phyloP scores from a whole-genome alignment of 177 flowering plant species.

The Vitis hybrid region DNA sequence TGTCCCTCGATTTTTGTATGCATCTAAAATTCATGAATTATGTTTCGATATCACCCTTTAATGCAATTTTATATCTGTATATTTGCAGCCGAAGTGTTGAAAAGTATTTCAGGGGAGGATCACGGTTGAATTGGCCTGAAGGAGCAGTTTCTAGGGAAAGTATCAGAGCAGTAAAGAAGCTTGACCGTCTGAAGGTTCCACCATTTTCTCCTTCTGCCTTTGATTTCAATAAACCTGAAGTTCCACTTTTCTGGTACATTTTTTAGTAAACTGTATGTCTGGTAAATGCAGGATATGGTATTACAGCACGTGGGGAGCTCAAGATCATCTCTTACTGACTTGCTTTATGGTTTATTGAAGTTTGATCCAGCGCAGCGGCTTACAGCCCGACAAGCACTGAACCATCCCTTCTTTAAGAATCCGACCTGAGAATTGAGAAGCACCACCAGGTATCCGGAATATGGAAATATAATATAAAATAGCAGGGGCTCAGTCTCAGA shows the following conservation, averaged over 20 bases:
- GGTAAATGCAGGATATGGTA: conserved; percentile 51
- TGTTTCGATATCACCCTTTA: background rate
- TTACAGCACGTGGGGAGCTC: conserved; percentile 39
- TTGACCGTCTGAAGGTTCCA: conserved; percentile 59
- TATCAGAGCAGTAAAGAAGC: conserved; percentile 69
- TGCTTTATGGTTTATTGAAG: conserved; percentile 57
- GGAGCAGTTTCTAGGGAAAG: conserved; percentile 89
- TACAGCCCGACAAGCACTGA: conserved; percentile 62
- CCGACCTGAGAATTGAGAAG: conserved; percentile 16
- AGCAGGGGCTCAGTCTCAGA: too few species aligned
- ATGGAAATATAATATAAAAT: too few species aligned
- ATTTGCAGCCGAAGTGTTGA: conserved; percentile 60
- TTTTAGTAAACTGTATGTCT: background rate
- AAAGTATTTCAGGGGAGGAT: conserved; percentile 60
- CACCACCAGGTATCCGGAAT: background rate
- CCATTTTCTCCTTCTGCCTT: background rate
- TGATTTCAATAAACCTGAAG: background rate
- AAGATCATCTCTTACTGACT: conserved; percentile 40
- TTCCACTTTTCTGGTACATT: background rate
- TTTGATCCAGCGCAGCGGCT: conserved; percentile 69
- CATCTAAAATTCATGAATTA: background rate
- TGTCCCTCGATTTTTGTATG: too few species aligned
- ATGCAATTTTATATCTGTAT: background rate
- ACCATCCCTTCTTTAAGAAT: conserved; percentile 55
- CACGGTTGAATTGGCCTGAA: conserved; percentile 79